These are phyloP conservation scores for Nannochloropsis gaditana DNA, from an alignment of 108 stramenopile species.

Conservation along the genomic window DNA sequence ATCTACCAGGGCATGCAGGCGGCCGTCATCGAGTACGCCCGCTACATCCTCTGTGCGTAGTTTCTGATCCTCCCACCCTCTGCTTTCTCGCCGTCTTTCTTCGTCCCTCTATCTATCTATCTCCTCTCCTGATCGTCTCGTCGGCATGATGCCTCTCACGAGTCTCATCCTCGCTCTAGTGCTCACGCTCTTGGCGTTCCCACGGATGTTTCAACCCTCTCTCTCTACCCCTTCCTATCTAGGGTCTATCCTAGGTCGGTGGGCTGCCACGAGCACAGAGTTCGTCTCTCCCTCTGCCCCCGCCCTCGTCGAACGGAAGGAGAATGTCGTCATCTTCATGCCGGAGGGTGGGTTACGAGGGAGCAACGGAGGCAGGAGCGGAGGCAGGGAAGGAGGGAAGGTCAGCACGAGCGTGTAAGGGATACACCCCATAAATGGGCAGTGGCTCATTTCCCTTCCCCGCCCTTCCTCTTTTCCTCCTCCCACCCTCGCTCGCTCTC, in stretches of 20 bases:
- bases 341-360: conserved; percentile 96
- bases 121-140: too few species aligned
- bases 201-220: too few species aligned
- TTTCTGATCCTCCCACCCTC: neutral
- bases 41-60: conserved; percentile 64
- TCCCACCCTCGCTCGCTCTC: neutral
- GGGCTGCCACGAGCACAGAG: conserved; percentile 72
- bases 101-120: too few species aligned
- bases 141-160: too few species aligned
- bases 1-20: conserved; percentile 94
- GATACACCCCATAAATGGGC: too few species aligned
- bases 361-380: conserved; percentile 46
- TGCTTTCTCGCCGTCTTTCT: neutral
- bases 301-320: conserved; percentile 44
- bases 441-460: too few species aligned
- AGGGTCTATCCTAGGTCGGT: neutral
- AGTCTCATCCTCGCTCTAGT: too few species aligned
- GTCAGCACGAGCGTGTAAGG: too few species aligned
- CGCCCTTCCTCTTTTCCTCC: neutral
- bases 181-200: too few species aligned
- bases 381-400: neutral
- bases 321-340: conserved; percentile 86
- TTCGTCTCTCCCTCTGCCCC: conserved; percentile 57
- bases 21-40: conserved; percentile 89
- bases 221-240: neutral